These are phyloP conservation scores for Osmanthus fragrans DNA, from an alignment of 257 asterid species.

Conservation along the genomic window DNA sequence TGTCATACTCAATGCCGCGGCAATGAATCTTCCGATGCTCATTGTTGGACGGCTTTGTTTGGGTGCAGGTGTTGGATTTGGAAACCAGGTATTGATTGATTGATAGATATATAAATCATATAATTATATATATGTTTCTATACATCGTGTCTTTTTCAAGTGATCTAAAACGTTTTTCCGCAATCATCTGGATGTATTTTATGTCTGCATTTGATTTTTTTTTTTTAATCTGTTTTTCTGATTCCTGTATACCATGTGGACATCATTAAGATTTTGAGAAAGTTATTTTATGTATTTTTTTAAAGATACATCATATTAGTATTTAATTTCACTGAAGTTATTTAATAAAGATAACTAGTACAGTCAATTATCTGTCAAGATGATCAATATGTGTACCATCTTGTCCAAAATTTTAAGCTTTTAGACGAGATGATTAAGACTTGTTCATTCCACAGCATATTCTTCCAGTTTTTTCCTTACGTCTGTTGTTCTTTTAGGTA, in stretches of 20 bases:
- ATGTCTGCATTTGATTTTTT: background rate
- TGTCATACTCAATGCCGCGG: conserved; percentile 31
- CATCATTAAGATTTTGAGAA: background rate
- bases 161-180: background rate
- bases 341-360: no score
- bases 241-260: background rate
- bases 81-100: conserved; percentile 42
- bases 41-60: conserved; percentile 46
- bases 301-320: background rate
- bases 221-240: background rate
- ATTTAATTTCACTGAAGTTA: no score
- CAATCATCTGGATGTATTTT: background rate
- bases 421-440: background rate
- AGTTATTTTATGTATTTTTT: no score
- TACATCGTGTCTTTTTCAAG: background rate
- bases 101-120: background rate
- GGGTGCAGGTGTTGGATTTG: conserved; percentile 64
- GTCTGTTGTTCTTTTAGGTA: no score
- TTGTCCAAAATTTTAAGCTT: background rate
- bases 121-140: background rate
- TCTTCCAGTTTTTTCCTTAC: background rate
- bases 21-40: conserved; percentile 35
- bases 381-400: background rate
- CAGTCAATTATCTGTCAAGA: background rate
- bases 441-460: background rate